Base-by-base conservation (phyloP, 768 basidiomycete species). In the Kwoniella dejecticola region DNA sequence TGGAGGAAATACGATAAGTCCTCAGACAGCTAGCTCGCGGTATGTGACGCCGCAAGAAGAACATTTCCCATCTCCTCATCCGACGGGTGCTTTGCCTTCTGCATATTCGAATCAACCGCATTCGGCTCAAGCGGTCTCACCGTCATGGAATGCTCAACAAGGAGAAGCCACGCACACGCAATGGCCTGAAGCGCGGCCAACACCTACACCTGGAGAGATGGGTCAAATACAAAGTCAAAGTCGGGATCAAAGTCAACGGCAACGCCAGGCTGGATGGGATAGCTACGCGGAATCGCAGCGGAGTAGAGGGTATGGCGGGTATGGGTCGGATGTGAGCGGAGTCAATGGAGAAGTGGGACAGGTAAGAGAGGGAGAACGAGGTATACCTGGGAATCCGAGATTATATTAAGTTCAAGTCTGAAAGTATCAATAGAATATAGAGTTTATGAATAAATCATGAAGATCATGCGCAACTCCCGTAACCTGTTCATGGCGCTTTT, bases 361-460 rank as follows among this genome's bases (percentile, higher is more conserved):
- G n/a, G n/a, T n/a, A n/a, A n/a, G 44, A 17, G 54, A n/a, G 41
- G 7, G 42, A 45, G 5, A 42, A 19, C 4, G 38, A 36, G 55
- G 55, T 19, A 57, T 46, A 27, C 44, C 44, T 4, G 55, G 55
- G 4, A 57, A 57, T 47, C 55, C 55, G 23, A 57, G 30, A 23
- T 40, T 57, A 21, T 57, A 57, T 40, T 57, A 57, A 38, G 33
- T 13, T 26, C 7, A 7, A n/a, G n/a, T n/a, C n/a, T n/a, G 36
- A 8, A 38, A 42, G 19, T 42, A n/a, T n/a, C 15, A 7, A 36
- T 36, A 36, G 33, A 36, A 7, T 36, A 36, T 36, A 36, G 33
- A 36, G 7, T 36, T 36, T 15, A 36, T 36, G 33, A 15, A 36
- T 36, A 36, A 36, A 36, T 36, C 7, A 7, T 7, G 15, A 7